phyloP scores from a whole-genome alignment of 768 basidiomycete genomes.

The Hypholoma fasciculare region DNA sequence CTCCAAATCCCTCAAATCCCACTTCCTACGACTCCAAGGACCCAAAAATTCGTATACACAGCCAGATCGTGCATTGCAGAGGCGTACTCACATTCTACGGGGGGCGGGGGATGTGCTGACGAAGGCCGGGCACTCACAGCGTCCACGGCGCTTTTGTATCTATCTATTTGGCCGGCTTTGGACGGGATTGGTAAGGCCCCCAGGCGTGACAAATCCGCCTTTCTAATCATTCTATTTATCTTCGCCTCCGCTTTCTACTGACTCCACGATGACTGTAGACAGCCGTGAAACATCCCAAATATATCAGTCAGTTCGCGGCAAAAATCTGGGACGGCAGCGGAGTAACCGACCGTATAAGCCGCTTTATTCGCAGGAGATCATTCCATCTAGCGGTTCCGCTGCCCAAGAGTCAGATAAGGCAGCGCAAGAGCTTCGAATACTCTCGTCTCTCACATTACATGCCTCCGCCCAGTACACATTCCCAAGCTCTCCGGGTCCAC shows the following conservation, averaged over 20 bases:
- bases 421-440: too few relatives aligned
- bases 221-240: neutral
- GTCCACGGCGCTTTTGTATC: slow-evolving; percentile 3
- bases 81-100: slow-evolving; percentile 21
- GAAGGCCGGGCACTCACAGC: neutral
- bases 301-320: too few relatives aligned
- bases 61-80: neutral
- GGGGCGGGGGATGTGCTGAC: slow-evolving; percentile 6
- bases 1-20: slow-evolving; percentile 12
- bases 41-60: neutral
- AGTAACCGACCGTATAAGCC: too few relatives aligned
- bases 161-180: slow-evolving; percentile 5
- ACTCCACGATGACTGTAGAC: neutral
- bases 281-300: too few relatives aligned
- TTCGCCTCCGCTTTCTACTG: neutral
- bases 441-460: too few relatives aligned
- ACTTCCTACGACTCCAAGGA: slow-evolving; percentile 7
- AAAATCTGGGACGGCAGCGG: too few relatives aligned
- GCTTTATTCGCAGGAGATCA: too few relatives aligned
- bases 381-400: too few relatives aligned
- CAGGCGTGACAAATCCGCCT: neutral
- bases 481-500: too few relatives aligned
- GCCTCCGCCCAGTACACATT: too few relatives aligned
- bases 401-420: too few relatives aligned
- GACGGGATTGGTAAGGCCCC: slow-evolving; percentile 3